Evolutionary conservation across 2,329 filamentous ascomycete species (phyloP), one percentile per base, ranked within the genome.

Genomic region (Diaporthe sp.): DNA sequence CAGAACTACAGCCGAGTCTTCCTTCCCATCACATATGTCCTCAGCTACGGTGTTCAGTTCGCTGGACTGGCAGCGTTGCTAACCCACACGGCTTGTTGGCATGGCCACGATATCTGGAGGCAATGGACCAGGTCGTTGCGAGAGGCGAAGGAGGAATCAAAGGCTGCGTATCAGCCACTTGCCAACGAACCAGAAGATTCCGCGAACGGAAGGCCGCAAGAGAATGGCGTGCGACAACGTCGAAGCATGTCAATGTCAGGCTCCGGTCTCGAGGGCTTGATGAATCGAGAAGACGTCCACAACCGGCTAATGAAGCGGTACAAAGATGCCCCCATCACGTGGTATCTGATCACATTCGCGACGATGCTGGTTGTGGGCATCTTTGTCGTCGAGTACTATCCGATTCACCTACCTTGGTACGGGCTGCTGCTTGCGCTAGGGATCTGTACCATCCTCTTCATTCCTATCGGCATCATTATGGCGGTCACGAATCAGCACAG

Each of bases 401-500:
- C 94, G 1, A 90, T 97, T 61, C 92, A 96, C 81, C 87, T 97
- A 1, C 95, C 95, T 0, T 97, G 95, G 93, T 97, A 97, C 80
- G 95, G 95, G 5, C 87, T 98, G 4, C 87, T 97, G 22, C 88
- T 98, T 8, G 94, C 95, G 1, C 88, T 98, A 2, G 90, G 88
- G 37, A 95, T 97, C 72, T 95, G 94, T 76, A 92, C 92, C 28
- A 84, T 96, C 73, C 93, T 97, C 76, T 97, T 97, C 85, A 95
- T 98, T 76, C 95, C 95, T 15, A 96, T 97, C 78, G 95, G 95
- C 76, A 97, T 97, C 82, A 94, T 98, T 80, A 97, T 97, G 94
- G 95, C 95, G 22, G 95, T 97, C 79, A 97, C 95, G 13, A 97
- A 97, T 82, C 94, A 96, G 82, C 94, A 97, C 83, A 95, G 92